A percentile compares a stretch with the other conserved stretches of the same genome.
phyloP scores from a whole-genome alignment of 2,329 filamentous ascomycete species.

The Rutstroemia sydowiana region DNA sequence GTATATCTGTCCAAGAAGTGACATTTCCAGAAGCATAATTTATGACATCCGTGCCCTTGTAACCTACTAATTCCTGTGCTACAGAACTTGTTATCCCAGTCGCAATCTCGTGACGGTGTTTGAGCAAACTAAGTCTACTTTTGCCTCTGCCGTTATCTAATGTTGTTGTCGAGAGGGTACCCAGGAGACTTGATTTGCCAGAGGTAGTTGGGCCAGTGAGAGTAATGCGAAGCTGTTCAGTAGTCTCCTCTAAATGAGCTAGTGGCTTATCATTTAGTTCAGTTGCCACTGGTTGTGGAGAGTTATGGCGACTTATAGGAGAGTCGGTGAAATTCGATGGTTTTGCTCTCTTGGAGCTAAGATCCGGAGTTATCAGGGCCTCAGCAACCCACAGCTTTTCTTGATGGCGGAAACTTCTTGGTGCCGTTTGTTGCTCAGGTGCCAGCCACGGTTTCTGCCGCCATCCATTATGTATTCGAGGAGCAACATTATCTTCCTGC shows the following conservation, averaged over 20 bases:
- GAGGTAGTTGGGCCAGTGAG: constrained; percentile 83
- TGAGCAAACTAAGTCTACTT: constrained; percentile 79
- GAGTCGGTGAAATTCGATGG: background rate
- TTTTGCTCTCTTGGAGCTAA: constrained; percentile 35
- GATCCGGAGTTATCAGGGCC: constrained; percentile 73
- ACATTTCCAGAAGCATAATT: constrained; percentile 86
- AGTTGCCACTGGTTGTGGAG: background rate
- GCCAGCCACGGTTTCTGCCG: constrained; percentile 6
- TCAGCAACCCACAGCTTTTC: constrained; percentile 80
- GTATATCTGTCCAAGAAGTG: constrained; percentile 90
- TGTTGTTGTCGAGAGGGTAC: constrained; percentile 78
- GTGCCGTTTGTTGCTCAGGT: background rate
- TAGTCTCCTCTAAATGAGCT: constrained; percentile 10
- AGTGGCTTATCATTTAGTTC: background rate
- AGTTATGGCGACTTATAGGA: constrained; percentile 1
- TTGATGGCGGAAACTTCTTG: constrained; percentile 25
- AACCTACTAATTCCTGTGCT: constrained; percentile 88
- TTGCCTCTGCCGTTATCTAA: constrained; percentile 90
- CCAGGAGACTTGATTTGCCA: constrained; percentile 86
- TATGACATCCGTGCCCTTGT: constrained; percentile 54
- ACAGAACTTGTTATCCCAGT: constrained; percentile 93
- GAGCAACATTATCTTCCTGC: constrained; percentile 27
- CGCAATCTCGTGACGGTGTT: constrained; percentile 86
- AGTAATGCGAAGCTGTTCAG: constrained; percentile 74
- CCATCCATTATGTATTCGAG: constrained; percentile 12